Percentiles rank a stretch among this genome's conserved stretches.
These are phyloP conservation scores for Tephrocybe sp. DNA, from an alignment of 768 basidiomycete species.

Conservation along the genomic window DNA sequence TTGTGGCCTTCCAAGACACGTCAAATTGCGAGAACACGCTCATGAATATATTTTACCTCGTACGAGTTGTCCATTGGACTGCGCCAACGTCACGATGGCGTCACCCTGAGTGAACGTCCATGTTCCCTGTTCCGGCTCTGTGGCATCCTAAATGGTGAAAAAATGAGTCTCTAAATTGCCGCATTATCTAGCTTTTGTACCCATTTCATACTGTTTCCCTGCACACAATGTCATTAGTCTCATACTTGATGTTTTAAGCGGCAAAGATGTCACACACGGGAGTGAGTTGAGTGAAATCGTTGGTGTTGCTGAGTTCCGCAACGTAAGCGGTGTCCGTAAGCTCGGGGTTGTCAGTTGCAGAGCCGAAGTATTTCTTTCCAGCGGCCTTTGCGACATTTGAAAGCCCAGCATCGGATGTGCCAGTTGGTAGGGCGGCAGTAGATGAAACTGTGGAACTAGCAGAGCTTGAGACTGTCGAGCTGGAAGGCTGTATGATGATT, in stretches of 20 bases:
- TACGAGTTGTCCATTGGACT: slow-evolving; percentile 43
- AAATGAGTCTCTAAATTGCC: no score
- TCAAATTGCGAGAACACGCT: not conserved
- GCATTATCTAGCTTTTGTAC: slow-evolving; percentile 21
- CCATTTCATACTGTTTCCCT: slow-evolving; percentile 60
- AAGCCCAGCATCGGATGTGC: slow-evolving; percentile 26
- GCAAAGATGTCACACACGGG: slow-evolving; percentile 26
- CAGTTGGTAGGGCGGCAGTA: slow-evolving; percentile 5
- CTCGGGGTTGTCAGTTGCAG: slow-evolving; percentile 48
- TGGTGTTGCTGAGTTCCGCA: no score
- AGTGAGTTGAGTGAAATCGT: slow-evolving; percentile 45
- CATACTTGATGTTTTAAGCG: not conserved
- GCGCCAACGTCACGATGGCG: slow-evolving; percentile 39
- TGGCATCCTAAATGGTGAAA: slow-evolving; percentile 37
- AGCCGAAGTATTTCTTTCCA: slow-evolving; percentile 50
- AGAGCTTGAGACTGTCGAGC: slow-evolving; percentile 10
- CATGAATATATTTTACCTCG: slow-evolving; percentile 30
- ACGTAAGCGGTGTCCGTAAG: slow-evolving; percentile 41
- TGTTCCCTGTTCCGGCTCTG: slow-evolving; percentile 42
- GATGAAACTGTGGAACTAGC: not conserved
- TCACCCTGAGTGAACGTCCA: slow-evolving; percentile 49
- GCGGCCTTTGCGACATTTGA: no score
- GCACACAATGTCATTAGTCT: not conserved
- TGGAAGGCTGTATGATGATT: not conserved
- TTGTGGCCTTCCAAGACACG: slow-evolving; percentile 34